These are phyloP conservation scores for Lactuca sativa DNA, from an alignment of 129 eudicot genomes.

Conservation along the genomic window DNA sequence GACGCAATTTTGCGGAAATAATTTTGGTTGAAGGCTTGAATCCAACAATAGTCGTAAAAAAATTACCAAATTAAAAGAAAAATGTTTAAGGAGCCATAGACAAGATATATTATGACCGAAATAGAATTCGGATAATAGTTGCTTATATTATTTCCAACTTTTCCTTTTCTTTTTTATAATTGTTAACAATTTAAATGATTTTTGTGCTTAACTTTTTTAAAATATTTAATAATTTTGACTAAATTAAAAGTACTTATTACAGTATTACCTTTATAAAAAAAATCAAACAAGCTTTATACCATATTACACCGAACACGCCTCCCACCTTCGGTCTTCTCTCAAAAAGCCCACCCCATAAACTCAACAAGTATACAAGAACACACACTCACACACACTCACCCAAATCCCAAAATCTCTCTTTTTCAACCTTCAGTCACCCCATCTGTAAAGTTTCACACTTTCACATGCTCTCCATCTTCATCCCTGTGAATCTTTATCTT, in stretches of 20 bases:
- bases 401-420: slow-evolving; percentile 45
- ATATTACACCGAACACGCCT: not conserved
- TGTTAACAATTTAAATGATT: too few relatives aligned
- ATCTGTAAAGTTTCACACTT: slow-evolving; percentile 39
- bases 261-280: not conserved
- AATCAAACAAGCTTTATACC: not conserved
- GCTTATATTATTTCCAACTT: too few relatives aligned
- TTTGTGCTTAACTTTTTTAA: not conserved
- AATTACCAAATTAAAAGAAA: too few relatives aligned
- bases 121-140: too few relatives aligned
- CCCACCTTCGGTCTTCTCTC: not conserved
- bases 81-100: too few relatives aligned
- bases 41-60: too few relatives aligned
- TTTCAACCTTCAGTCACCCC: slow-evolving; percentile 37
- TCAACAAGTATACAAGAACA: not conserved
- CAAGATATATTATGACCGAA: too few relatives aligned
- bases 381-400: slow-evolving; percentile 22
- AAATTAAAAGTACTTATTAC: not conserved
- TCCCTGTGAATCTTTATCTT: slow-evolving; percentile 35
- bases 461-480: slow-evolving; percentile 45
- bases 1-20: too few relatives aligned
- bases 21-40: too few relatives aligned
- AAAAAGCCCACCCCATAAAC: slow-evolving; percentile 6
- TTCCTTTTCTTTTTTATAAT: too few relatives aligned
- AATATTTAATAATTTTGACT: not conserved